Evolutionary conservation across 2,329 filamentous ascomycete genomes (phyloP), one percentile per base, ranked within the genome.

Genomic region (Lasiodiplodia hormozganensis): DNA sequence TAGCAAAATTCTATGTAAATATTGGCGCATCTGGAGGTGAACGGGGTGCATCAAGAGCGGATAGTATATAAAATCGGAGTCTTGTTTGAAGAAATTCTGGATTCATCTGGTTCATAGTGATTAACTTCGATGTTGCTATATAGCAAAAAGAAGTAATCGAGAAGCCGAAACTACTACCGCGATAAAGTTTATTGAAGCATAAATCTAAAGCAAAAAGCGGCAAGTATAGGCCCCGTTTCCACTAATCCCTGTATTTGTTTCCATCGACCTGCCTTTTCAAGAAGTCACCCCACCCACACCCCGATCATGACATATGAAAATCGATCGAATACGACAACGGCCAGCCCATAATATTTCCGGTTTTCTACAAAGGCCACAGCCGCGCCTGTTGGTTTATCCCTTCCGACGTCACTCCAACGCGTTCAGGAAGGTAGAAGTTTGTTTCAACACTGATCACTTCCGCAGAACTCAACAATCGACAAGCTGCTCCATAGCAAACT

Each of bases 121-220:
- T 34, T 34, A 34, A 34, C 31, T 34, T 34, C 31, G 31, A 34
- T 34, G 31, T 34, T 34, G 31, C 31, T 34, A 34, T 34, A 34
- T 34, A 34, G 31, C 31, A 10, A 34, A 7, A 34, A 8, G 8
- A 34, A 10, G 2, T 34, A 34, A 3, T 34, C 8, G 7, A 34
- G 31, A 34, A 34, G 8, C 31, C 31, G 8, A 34, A 34, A 34
- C 31, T 34, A 34, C 31, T 34, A 34, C 31, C 31, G 31, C 31
- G 31, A 34, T 34, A 34, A 34, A 10, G 31, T 10, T 34, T 34
- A 34, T 34, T 34, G 31, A 34, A 34, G 31, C 31, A 34, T 34
- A 34, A 34, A 34, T 8, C 8, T 34, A 5, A 34, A 34, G 8
- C n/a, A 7, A 6, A n/a, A n/a, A 56, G 53, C 53, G 53, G 73